phyloP scores from a whole-genome alignment of 352 stramenopile species.

The Pythium plurisporium region DNA sequence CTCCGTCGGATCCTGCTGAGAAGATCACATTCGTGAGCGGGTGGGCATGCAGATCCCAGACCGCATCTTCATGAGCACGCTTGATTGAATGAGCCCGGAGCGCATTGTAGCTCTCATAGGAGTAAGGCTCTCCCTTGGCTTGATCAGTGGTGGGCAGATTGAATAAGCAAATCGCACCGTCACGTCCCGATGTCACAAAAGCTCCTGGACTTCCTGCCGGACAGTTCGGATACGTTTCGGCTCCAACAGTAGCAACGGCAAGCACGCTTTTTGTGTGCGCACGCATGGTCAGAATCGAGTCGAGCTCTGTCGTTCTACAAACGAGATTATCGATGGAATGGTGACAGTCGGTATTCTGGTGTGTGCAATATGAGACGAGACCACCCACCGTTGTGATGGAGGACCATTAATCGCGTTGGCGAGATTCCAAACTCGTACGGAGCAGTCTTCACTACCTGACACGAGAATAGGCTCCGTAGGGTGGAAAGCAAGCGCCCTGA shows the following conservation, averaged over 20 bases:
- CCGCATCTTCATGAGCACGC: conserved; percentile 71
- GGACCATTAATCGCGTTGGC: conserved; percentile 51
- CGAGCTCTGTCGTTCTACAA: conserved; percentile 58
- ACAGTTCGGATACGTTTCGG: conserved; percentile 69
- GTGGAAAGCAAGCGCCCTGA: conserved; percentile 73
- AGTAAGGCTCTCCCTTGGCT: conserved; percentile 65
- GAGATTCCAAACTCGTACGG: conserved; percentile 82
- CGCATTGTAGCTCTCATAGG: conserved; percentile 68
- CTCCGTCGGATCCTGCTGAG: conserved; percentile 68
- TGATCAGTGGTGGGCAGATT: conserved; percentile 50
- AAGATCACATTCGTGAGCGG: conserved; percentile 82
- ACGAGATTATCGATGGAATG: no score
- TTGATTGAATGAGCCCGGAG: conserved; percentile 67
- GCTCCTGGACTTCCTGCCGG: conserved; percentile 41
- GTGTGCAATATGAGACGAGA: no score
- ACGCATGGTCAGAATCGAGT: conserved; percentile 72
- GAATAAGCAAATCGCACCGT: conserved; percentile 67
- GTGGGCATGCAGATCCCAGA: conserved; percentile 81
- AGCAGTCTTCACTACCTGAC: conserved; percentile 82
- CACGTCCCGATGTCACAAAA: conserved; percentile 70
- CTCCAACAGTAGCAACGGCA: conserved; percentile 61
- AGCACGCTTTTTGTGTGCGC: conserved; percentile 74
- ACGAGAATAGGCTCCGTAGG: conserved; percentile 78
- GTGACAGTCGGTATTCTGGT: no score
- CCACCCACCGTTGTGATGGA: conserved; percentile 47